Evolutionary conservation across 306 rosid genomes (phyloP).

Genomic region (Dicorynia guianensis): DNA sequence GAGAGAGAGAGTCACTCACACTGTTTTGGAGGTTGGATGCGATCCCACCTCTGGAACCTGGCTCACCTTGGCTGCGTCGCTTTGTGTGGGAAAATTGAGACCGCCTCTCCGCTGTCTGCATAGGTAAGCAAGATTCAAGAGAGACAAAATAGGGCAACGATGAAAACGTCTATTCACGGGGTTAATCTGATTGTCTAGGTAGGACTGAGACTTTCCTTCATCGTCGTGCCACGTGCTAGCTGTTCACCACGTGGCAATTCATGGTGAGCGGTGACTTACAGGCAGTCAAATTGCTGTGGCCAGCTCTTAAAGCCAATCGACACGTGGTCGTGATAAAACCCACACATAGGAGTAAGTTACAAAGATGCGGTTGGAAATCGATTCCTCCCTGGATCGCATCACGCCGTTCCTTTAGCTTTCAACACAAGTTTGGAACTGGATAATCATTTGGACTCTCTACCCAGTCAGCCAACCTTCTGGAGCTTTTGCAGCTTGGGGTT

Average conservation of each 20-base stretch:
- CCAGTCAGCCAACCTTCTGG: not conserved
- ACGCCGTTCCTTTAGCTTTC: not conserved
- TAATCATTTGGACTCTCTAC: slow-evolving; percentile 5
- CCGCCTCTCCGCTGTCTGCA: not conserved
- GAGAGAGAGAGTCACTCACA: not conserved
- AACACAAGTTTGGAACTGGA: not conserved
- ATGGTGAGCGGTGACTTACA: not conserved
- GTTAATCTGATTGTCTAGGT: slow-evolving; percentile 4
- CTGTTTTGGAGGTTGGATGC: too few species aligned
- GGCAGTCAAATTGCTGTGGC: slow-evolving; percentile 28
- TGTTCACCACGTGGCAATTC: slow-evolving; percentile 31
- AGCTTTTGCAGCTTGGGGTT: too few species aligned
- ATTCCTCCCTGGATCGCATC: slow-evolving; percentile 30
- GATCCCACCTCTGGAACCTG: too few species aligned
- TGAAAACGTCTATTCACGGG: slow-evolving; percentile 41
- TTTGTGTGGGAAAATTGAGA: not conserved
- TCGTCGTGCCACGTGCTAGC: slow-evolving; percentile 40
- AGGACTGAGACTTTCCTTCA: not conserved
- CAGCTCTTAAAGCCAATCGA: not conserved
- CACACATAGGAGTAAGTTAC: too few species aligned
- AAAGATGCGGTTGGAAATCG: slow-evolving; percentile 13
- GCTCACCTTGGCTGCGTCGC: not conserved
- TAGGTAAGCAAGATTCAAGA: slow-evolving; percentile 10
- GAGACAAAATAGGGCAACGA: not conserved
- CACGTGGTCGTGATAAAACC: slow-evolving; percentile 17